Percentiles rank a stretch among this genome's conserved stretches.
These are phyloP conservation scores for Claviceps humidiphila DNA, from an alignment of 2,329 filamentous ascomycete genomes.

Conservation along the genomic window DNA sequence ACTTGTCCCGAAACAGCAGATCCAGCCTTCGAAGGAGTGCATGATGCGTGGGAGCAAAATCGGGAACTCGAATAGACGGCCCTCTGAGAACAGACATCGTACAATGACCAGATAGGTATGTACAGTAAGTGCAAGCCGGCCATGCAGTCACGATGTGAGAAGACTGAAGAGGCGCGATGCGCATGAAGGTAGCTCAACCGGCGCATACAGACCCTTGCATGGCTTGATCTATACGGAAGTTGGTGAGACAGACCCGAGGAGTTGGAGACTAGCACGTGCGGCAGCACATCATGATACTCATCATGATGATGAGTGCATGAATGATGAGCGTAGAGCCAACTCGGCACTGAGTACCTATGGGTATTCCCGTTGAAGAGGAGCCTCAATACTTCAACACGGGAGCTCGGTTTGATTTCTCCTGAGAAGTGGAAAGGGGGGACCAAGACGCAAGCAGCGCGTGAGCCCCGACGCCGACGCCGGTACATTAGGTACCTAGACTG, in stretches of 20 bases:
- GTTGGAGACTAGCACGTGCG: neutral
- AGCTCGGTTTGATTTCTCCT: too few relatives aligned
- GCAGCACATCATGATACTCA: neutral
- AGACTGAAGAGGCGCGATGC: neutral
- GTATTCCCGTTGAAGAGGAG: too few relatives aligned
- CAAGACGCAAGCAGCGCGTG: neutral
- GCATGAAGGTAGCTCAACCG: slow-evolving; percentile 1
- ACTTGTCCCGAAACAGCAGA: neutral
- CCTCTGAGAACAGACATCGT: neutral
- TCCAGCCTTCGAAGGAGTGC: neutral
- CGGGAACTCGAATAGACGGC: neutral
- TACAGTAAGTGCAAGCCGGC: neutral
- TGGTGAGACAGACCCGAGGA: slow-evolving; percentile 1
- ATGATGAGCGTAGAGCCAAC: too few relatives aligned
- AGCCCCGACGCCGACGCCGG: neutral
- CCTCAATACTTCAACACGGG: too few relatives aligned
- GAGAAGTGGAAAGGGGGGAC: too few relatives aligned
- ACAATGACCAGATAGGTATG: neutral
- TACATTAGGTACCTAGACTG: neutral
- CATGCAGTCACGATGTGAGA: neutral
- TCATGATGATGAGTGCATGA: too few relatives aligned
- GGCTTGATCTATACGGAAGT: neutral
- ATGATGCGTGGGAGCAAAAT: neutral
- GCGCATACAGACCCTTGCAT: slow-evolving; percentile 1
- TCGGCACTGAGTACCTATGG: too few relatives aligned